Evolutionary conservation across 2,329 filamentous ascomycete genomes (phyloP).

Genomic region (Ophiosphaerella narmari): DNA sequence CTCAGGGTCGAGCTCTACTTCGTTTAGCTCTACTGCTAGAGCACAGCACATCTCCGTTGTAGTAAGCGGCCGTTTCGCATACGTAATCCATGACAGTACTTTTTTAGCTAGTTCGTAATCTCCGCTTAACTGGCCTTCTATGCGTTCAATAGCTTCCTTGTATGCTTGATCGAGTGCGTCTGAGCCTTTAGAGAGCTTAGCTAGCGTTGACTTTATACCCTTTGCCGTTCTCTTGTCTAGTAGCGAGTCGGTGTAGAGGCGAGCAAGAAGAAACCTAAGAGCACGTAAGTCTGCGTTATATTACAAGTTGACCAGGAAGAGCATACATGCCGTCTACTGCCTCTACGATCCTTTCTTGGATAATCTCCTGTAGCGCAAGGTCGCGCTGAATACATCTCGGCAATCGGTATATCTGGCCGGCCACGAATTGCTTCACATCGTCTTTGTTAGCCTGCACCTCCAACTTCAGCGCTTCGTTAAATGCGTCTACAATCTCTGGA

Average conservation of each 20-base stretch:
- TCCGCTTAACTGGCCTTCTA: constrained; percentile 44
- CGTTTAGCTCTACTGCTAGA: constrained; percentile 12
- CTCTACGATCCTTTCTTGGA: too few species aligned
- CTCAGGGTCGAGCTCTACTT: constrained; percentile 9
- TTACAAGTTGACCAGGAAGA: constrained; percentile 21
- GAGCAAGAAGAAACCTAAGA: not conserved
- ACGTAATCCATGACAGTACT: constrained; percentile 17
- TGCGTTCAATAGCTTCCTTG: constrained; percentile 31
- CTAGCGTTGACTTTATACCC: constrained; percentile 5
- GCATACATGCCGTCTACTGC: constrained; percentile 12
- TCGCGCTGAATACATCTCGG: too few species aligned
- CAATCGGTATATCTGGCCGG: too few species aligned
- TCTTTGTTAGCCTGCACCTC: constrained; percentile 27
- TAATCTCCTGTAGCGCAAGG: too few species aligned
- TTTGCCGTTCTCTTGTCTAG: constrained; percentile 8
- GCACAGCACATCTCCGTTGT: constrained; percentile 16
- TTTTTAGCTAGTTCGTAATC: constrained; percentile 43
- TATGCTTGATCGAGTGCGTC: constrained; percentile 12
- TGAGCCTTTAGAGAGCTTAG: constrained; percentile 3
- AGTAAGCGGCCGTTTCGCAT: constrained; percentile 18
- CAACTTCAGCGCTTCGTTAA: constrained; percentile 9
- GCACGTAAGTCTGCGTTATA: constrained; percentile 10
- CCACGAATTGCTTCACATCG: too few species aligned
- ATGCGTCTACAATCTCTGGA: constrained; percentile 16
- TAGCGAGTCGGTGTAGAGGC: constrained; percentile 13